Conservation (phyloP, 331 rosid species). For the Quercus tomentella region DNA sequence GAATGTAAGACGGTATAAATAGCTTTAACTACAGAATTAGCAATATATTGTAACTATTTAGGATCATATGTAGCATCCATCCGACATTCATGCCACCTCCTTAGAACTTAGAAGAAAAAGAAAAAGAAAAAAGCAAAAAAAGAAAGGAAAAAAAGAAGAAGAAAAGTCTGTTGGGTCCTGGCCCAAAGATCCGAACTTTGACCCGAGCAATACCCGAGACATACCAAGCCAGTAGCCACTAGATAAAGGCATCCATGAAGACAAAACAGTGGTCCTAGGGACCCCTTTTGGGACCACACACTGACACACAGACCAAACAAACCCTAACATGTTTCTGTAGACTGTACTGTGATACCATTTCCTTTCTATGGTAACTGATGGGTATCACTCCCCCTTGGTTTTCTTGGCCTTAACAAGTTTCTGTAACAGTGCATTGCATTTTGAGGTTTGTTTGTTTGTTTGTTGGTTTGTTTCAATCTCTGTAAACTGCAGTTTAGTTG, state of each 20-base stretch:
- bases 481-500: not conserved
- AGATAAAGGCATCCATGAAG: not conserved
- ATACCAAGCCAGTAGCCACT: not conserved
- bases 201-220: not conserved
- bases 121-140: not conserved
- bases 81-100: too few species aligned
- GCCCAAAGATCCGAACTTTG: too few species aligned
- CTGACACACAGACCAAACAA: not conserved
- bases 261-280: not conserved
- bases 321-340: not conserved
- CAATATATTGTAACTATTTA: too few species aligned
- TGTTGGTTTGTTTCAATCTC: slow-evolving; percentile 3
- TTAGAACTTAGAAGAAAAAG: too few species aligned
- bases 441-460: not conserved
- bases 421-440: not conserved
- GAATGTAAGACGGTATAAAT: too few species aligned
- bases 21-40: too few species aligned
- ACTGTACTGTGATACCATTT: not conserved
- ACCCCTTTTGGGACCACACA: not conserved
- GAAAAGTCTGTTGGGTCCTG: not conserved
- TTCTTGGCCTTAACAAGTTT: not conserved
- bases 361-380: not conserved
- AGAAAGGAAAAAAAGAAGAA: not conserved
- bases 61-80: too few species aligned
- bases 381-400: not conserved